A percentile compares a stretch with the other conserved stretches of the same genome.
phyloP scores from a whole-genome alignment of 2,329 filamentous ascomycete species.

The Rhynchosporium secalis region DNA sequence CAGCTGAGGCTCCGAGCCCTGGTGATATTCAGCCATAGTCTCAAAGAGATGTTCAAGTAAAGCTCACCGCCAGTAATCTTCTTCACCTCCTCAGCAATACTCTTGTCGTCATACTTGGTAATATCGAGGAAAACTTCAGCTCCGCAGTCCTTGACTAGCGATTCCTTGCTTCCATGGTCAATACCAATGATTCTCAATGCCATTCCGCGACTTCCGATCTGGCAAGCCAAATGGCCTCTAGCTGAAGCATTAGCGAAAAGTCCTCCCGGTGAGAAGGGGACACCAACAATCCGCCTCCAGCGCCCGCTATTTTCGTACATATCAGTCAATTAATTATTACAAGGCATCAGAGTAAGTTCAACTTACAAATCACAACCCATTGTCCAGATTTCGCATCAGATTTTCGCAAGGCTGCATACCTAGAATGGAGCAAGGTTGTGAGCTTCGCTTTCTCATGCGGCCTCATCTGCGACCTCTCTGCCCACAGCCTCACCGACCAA shows the following conservation, averaged over 20 bases:
- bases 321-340: constrained; percentile 24
- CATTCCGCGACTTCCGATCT: constrained; percentile 59
- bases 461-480: constrained; percentile 27
- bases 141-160: constrained; percentile 58
- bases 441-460: constrained; percentile 34
- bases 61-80: constrained; percentile 51
- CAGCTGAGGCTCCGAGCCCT: constrained; percentile 40
- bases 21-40: neutral
- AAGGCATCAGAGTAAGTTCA: constrained; percentile 17
- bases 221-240: constrained; percentile 59
- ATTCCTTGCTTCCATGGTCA: constrained; percentile 62
- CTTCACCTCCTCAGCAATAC: constrained; percentile 55
- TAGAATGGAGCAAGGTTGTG: constrained; percentile 28
- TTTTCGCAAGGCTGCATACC: constrained; percentile 64
- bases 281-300: constrained; percentile 57
- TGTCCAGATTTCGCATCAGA: constrained; percentile 50
- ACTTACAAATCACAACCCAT: constrained; percentile 39
- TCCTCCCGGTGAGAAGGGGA: constrained; percentile 5
- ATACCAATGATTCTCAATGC: constrained; percentile 65
- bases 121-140: constrained; percentile 67
- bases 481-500: constrained; percentile 13
- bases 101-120: constrained; percentile 51
- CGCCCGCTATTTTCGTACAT: constrained; percentile 44
- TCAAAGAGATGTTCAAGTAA: neutral
- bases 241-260: constrained; percentile 23